Base-by-base conservation (phyloP, 1,284 basidiomycete genomes). In the Ganoderma sinense region DNA sequence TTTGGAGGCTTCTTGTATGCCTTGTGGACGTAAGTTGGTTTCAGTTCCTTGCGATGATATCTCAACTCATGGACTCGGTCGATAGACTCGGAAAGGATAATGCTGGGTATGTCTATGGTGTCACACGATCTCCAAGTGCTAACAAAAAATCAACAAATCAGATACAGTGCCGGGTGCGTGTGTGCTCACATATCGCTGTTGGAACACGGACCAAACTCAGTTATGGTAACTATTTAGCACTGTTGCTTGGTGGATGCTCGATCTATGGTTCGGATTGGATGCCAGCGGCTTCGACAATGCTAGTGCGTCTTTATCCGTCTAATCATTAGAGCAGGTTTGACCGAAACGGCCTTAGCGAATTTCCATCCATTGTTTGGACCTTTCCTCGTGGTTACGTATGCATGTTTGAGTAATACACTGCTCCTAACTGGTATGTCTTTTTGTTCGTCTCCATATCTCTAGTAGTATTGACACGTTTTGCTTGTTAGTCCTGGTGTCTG, bases 241-340 rank as follows among this genome's bases (percentile, higher is more conserved):
- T n/a, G 93, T 95, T 51, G 87, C 91, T 0, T 96, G 94, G 94
- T 95, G 94, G 91, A 95, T 96, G 94, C 86, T 95, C 43, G 93
- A 95, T 77, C 81, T 95, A 2, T 95, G 90, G 88, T 97, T 97
- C 76, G 95, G 95, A n/a, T 85, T 97, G 14, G 96, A 97, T 78
- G 94, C 95, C 0, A 90, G 86, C 66, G 94, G 94, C 4, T 97
- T 97, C 75, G 88, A 94, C 72, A 84, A 85, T 78, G 88, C 94
- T 45, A 86, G 94, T 95, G 71, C 76, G 91, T 86, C 55, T 7
- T 40, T 20, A 39, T 8, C 13, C 36, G 36, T 53, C 62, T 7
- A 59, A 23, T 4, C n/a, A 1, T 23, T 11, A 13, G 48, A 11
- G 45, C 16, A 18, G 26, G 2, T 14, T 36, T 26, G 40, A 67